Base-by-base conservation (phyloP, 768 basidiomycete genomes). In the Boletales sp. region DNA sequence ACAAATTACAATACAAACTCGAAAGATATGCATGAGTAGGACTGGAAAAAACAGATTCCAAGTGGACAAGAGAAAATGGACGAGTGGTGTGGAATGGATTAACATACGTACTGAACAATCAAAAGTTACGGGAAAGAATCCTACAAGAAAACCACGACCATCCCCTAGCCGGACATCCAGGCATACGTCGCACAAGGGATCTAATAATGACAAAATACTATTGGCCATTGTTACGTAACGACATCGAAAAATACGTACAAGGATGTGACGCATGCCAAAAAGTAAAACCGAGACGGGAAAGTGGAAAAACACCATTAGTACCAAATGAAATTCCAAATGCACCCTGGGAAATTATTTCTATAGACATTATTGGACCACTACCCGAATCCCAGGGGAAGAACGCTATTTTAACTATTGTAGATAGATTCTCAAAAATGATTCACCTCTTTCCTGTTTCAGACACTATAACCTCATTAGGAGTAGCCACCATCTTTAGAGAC, bases 131-230 rank as follows among this genome's bases (percentile, higher is more conserved):
- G 1, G 44, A 38, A 10, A 5, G 17, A 0, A 37, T 45, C 18
- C 1, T 36, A 1, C 12, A 24, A 2, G 17, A 43, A 34, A 43
- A 45, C 5, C 45, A 38, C 3, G 6, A 46, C 8, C 37, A 46
- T 13, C 45, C 17, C 0, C 11, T 38, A 0, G 12, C 12, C 0
- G 11, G 36, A 30, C 45, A 46, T 11, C 50, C 27, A 72, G 72
- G 72, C n/a, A n/a, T n/a, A n/a, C n/a, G n/a, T n/a, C n/a, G n/a
- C n/a, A 49, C 19, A 30, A 1, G 21, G 2, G 21, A 21, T 21
- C 21, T 21, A 2, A 4, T 21, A 4, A 21, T 21, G 21, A 4
- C 21, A 4, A 21, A 21, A 21, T 21, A 21, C 21, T 21, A 21
- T 21, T 21, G 45, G 45, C 37, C 45, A 0, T n/a, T 15, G 1